phyloP scores from a whole-genome alignment of 768 basidiomycete genomes.

The Macrolepiota albuminosa region DNA sequence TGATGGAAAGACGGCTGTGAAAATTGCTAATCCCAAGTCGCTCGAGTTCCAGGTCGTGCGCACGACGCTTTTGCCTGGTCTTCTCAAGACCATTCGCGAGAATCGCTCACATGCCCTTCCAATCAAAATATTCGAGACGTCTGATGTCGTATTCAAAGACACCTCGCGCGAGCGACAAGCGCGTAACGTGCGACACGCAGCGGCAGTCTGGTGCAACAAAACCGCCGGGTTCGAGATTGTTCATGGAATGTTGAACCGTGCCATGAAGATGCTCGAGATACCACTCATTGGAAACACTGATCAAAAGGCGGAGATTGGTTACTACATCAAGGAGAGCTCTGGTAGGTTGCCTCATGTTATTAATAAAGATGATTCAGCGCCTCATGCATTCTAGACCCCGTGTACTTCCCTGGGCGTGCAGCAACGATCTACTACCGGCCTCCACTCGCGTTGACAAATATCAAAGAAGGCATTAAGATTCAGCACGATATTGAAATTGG shows the following conservation, averaged over 20 bases:
- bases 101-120: constrained; percentile 92
- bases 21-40: constrained; percentile 96
- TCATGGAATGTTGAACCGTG: constrained; percentile 89
- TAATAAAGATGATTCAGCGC: not conserved
- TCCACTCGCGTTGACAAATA: constrained; percentile 29
- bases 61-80: constrained; percentile 90
- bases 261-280: constrained; percentile 95
- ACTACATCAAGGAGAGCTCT: constrained; percentile 84
- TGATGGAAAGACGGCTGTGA: constrained; percentile 75
- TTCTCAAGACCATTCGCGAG: constrained; percentile 95
- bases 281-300: constrained; percentile 65
- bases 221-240: constrained; percentile 96
- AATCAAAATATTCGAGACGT: constrained; percentile 89
- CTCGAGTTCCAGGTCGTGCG: constrained; percentile 98
- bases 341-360: constrained; percentile 47
- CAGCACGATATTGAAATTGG: constrained; percentile 73
- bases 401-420: constrained; percentile 93
- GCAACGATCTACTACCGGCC: constrained; percentile 88
- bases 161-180: constrained; percentile 70
- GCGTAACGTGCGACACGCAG: constrained; percentile 83
- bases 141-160: constrained; percentile 93
- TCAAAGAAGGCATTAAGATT: constrained; percentile 43
- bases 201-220: constrained; percentile 94
- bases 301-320: constrained; percentile 61
- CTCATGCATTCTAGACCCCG: constrained; percentile 55